Percentiles rank a stretch among this genome's conserved stretches.
These are phyloP conservation scores for Lasiosphaeris hirsuta DNA, from an alignment of 495 filamentous ascomycete genomes.

Conservation along the genomic window DNA sequence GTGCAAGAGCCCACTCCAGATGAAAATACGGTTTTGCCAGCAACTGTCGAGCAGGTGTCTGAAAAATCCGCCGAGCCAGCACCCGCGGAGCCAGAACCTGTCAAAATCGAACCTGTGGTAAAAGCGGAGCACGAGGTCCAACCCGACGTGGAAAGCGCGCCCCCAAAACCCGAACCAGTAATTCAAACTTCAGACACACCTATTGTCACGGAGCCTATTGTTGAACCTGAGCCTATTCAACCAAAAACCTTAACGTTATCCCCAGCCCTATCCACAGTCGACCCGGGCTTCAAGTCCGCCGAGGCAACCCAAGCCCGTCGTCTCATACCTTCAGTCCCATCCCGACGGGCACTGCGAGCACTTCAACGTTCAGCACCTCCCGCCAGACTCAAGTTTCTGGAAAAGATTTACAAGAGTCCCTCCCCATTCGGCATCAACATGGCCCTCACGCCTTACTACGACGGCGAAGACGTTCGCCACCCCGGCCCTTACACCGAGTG, in stretches of 20 bases:
- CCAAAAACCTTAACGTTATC: no score
- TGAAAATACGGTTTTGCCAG: not conserved
- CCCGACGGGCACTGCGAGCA: not conserved
- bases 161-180: no score
- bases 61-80: not conserved
- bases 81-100: not conserved
- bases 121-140: no score
- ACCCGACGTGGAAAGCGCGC: no score
- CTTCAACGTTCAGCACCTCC: slow-evolving; percentile 12
- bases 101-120: not conserved
- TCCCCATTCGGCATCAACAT: slow-evolving; percentile 21
- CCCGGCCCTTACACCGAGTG: slow-evolving; percentile 28
- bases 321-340: not conserved
- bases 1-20: not conserved
- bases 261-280: no score
- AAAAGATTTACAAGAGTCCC: slow-evolving; percentile 17
- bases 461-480: slow-evolving; percentile 20
- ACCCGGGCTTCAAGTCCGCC: no score
- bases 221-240: no score
- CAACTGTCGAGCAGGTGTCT: not conserved
- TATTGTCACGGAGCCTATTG: no score
- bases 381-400: slow-evolving; percentile 16
- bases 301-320: no score
- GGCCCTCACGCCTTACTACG: slow-evolving; percentile 22
- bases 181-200: no score